Conservation (phyloP, 1,284 basidiomycete genomes). For the Moesziomyces globuligerus region DNA sequence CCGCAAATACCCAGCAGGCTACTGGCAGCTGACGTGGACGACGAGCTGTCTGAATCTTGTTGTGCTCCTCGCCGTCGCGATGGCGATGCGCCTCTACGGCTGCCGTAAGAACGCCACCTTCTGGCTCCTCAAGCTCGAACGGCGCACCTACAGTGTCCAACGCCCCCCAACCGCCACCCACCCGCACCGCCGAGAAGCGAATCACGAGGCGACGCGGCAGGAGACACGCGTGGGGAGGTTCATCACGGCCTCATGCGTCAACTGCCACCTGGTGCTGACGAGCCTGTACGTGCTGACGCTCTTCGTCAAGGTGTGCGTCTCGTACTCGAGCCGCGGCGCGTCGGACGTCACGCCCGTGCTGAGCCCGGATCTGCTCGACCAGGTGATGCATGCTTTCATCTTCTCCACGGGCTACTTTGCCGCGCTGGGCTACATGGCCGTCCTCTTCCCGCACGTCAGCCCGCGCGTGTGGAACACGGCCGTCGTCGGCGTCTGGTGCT, state of each 20-base stretch:
- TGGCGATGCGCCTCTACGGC: conserved; percentile 19
- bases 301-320: conserved; percentile 5
- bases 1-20: conserved; percentile 13
- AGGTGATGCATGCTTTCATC: conserved; percentile 10
- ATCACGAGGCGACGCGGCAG: neutral
- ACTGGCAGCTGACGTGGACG: conserved; percentile 21
- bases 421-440: conserved; percentile 32
- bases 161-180: neutral
- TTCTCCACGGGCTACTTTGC: conserved; percentile 29
- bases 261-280: conserved; percentile 27
- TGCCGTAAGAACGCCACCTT: conserved; percentile 14
- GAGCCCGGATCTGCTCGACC: conserved; percentile 6
- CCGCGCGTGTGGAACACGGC: conserved; percentile 27
- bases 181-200: neutral
- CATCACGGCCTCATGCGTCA: conserved; percentile 34
- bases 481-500: conserved; percentile 1
- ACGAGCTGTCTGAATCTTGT: conserved; percentile 16
- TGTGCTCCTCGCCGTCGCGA: conserved; percentile 10
- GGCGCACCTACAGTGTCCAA: conserved; percentile 9
- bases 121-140: conserved; percentile 27
- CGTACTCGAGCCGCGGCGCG: conserved; percentile 1
- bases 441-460: conserved; percentile 20
- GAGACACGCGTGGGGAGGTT: conserved; percentile 15
- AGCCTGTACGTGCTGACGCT: conserved; percentile 14
- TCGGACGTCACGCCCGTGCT: conserved; percentile 2